phyloP scores from a whole-genome alignment of 257 asterid species.

The Solanum medicagineum region DNA sequence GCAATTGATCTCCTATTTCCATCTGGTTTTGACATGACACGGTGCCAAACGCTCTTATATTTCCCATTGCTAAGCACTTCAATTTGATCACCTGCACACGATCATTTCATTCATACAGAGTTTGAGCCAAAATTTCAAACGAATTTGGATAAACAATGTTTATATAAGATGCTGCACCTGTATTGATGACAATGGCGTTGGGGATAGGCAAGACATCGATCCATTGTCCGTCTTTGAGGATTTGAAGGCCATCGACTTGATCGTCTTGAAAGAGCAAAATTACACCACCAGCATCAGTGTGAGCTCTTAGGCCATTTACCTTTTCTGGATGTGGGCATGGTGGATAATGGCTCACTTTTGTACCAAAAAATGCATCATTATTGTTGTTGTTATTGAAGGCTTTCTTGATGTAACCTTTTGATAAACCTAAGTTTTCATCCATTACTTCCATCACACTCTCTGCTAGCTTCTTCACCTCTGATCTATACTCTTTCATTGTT shows the following conservation, averaged over 20 bases:
- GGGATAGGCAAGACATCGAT: conserved; percentile 53
- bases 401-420: conserved; percentile 44
- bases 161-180: conserved; percentile 11
- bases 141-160: background rate
- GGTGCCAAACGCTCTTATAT: conserved; percentile 79
- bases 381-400: conserved; percentile 36
- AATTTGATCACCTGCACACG: conserved; percentile 28
- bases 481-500: conserved; percentile 57
- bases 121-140: background rate
- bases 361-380: conserved; percentile 51
- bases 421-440: conserved; percentile 61
- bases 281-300: conserved; percentile 89
- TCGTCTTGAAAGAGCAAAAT: conserved; percentile 77
- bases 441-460: conserved; percentile 40
- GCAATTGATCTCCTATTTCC: conserved; percentile 69
- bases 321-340: conserved; percentile 67
- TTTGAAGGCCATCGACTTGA: conserved; percentile 57
- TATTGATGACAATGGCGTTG: conserved; percentile 62
- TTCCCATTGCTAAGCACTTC: conserved; percentile 70
- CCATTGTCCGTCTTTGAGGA: conserved; percentile 64
- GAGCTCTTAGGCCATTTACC: conserved; percentile 65
- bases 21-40: conserved; percentile 38
- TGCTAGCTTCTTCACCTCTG: conserved; percentile 53
- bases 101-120: background rate
- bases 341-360: conserved; percentile 89